Conservation (phyloP, 2,329 filamentous ascomycete species). For the Pseudogymnoascus sp. region DNA sequence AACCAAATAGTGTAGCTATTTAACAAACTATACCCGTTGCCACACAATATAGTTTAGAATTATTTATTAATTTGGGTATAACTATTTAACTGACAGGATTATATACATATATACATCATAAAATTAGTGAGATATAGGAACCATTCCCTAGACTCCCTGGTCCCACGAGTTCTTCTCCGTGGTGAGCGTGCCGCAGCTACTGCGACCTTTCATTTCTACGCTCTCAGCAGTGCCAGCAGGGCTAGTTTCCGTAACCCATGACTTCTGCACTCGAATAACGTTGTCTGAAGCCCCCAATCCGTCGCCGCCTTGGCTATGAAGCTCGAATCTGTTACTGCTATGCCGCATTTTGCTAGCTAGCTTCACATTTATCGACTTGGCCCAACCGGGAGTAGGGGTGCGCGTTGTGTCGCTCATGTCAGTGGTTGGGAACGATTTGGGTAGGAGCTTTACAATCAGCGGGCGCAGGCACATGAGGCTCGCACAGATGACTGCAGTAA, state of each 20-base stretch:
- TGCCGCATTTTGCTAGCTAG: not conserved
- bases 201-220: not conserved
- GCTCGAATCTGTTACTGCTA: not conserved
- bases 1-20: not conserved
- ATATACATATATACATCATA: constrained; percentile 1
- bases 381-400: not conserved
- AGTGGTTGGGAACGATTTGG: constrained; percentile 12
- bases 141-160: not conserved
- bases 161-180: not conserved
- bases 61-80: not conserved
- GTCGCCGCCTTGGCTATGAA: not conserved
- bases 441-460: constrained; percentile 18
- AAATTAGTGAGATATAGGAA: not conserved
- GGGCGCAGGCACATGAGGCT: constrained; percentile 22
- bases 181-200: not conserved
- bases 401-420: not conserved
- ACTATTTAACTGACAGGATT: not conserved
- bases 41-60: not conserved
- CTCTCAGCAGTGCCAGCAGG: not conserved
- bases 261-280: not conserved
- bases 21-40: not conserved
- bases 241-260: not conserved
- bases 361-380: not conserved
- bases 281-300: not conserved
- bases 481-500: constrained; percentile 22